Conservation (phyloP, 2,329 filamentous ascomycete genomes). For the Fusarium multiceps region DNA sequence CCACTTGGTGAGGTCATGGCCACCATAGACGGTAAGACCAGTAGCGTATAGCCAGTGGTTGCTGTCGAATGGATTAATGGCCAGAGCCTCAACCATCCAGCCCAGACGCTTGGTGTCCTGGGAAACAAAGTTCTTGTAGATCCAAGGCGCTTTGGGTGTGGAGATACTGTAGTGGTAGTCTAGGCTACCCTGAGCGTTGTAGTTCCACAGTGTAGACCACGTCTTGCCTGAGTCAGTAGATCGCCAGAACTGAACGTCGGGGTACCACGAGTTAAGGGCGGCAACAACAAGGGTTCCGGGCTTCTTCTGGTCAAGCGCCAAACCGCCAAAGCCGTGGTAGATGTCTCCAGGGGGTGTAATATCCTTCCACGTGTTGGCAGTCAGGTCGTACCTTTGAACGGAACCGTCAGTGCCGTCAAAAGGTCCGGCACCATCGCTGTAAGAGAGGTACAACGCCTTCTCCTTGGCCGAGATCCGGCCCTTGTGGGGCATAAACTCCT, state of each 20-base stretch:
- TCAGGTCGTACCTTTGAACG: slow-evolving; percentile 66
- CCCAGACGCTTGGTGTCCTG: slow-evolving; percentile 63
- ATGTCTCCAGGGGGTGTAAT: slow-evolving; percentile 66
- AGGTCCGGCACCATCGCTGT: slow-evolving; percentile 65
- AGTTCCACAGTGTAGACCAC: slow-evolving; percentile 66
- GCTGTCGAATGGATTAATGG: slow-evolving; percentile 68
- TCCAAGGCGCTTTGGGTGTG: slow-evolving; percentile 64
- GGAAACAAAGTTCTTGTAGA: slow-evolving; percentile 61
- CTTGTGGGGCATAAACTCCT: slow-evolving; percentile 65
- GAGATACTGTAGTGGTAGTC: slow-evolving; percentile 60
- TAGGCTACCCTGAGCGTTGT: slow-evolving; percentile 58
- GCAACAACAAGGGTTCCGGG: slow-evolving; percentile 68
- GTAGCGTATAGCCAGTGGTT: slow-evolving; percentile 72
- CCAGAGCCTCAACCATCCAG: slow-evolving; percentile 70
- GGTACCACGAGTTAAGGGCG: slow-evolving; percentile 68
- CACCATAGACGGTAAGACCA: slow-evolving; percentile 65
- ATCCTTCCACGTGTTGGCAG: slow-evolving; percentile 61
- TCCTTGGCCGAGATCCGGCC: slow-evolving; percentile 62
- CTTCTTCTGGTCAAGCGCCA: slow-evolving; percentile 64
- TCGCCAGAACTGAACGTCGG: slow-evolving; percentile 66
- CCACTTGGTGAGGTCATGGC: slow-evolving; percentile 67
- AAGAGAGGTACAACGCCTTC: slow-evolving; percentile 66
- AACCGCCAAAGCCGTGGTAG: slow-evolving; percentile 66
- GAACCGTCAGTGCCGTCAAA: slow-evolving; percentile 66
- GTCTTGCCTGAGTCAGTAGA: slow-evolving; percentile 65